Base-by-base conservation (phyloP, 805 yeast species). In the Candida montana region DNA sequence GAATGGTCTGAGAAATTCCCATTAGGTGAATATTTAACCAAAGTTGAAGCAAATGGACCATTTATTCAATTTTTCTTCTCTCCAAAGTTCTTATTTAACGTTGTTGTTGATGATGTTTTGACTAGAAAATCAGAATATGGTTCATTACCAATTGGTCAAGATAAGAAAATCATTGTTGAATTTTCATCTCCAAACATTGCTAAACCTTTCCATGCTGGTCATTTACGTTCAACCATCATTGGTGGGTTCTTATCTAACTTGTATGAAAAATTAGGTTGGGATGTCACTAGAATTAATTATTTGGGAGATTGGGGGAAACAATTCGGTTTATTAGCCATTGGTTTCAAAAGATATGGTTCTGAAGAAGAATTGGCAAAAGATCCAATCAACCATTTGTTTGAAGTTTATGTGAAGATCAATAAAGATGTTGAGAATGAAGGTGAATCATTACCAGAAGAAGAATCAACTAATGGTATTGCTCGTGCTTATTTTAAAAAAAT, bases 291-390 rank as follows among this genome's bases (percentile, higher is more conserved):
- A 68, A 74, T 91, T 71, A 93, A 93, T 72, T 93, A 93, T 66
- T 74, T 93, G 52, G 99, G 99, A 58, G 99, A 93, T 68, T 93
- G 99, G 99, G 99, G 99, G 44, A 93, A 93, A 68, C 99, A 93
- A 71, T 93, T 91, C 58, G 99, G 99, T 65, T 64, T 93, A 35
- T 74, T 93, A 53, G 99, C 98, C 20, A 83, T 93, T 48, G 99
- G 97, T 35, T 93, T 83, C 64, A 77, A 79, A 42, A 79, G 76
- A 58, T 93, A 84, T 60, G 99, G 99, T 37, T 65, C 74, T 48
- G 95, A 83, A 61, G 85, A 81, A 57, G 68, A 68, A 40, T 73
- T 93, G 49, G 70, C 70, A 42, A 55, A 58, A 35, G 93, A 93
- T 62, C 97, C 99, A 44, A 90, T 93, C 61, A 81, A 88, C 66